Evolutionary conservation across 345 rosid species (phyloP).

Genomic region (Dipteronia sinensis): DNA sequence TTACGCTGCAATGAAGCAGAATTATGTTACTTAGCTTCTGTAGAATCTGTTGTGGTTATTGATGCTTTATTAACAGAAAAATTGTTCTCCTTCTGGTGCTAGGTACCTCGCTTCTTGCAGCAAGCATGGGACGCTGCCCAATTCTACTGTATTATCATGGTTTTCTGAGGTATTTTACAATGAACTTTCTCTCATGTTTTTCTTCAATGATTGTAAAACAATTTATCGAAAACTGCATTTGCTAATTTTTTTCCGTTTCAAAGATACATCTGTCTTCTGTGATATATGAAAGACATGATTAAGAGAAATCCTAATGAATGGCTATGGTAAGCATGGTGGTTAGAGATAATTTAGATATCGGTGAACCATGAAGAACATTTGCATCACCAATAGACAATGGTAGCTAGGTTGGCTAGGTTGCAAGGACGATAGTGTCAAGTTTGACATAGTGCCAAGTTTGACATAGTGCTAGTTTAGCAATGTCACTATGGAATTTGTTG

Average conservation of each 20-base stretch:
- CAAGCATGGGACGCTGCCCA: slow-evolving; percentile 39
- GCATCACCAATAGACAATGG: neutral
- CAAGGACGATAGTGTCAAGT: neutral
- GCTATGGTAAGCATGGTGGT: neutral
- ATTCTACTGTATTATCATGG: slow-evolving; percentile 38
- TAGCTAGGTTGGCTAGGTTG: neutral
- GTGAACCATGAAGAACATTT: neutral
- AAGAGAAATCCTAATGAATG: neutral
- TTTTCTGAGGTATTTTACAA: slow-evolving; percentile 41
- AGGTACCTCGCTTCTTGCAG: slow-evolving; percentile 52
- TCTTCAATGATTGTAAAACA: neutral
- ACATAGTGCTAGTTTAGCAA: neutral
- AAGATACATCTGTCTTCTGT: neutral
- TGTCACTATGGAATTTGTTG: too few relatives aligned
- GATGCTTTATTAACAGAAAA: neutral
- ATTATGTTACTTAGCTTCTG: neutral
- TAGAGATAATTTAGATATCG: neutral
- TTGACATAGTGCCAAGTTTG: neutral
- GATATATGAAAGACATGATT: neutral
- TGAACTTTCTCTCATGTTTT: neutral
- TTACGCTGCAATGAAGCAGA: neutral
- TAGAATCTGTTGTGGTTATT: neutral
- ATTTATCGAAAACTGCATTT: neutral
- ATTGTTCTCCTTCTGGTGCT: slow-evolving; percentile 13
- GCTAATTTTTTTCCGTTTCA: neutral